A percentile compares a stretch with the other conserved stretches of the same genome.
These are phyloP conservation scores for Litsea cubeba DNA, from an alignment of 164 flowering plant genomes.

Conservation along the genomic window DNA sequence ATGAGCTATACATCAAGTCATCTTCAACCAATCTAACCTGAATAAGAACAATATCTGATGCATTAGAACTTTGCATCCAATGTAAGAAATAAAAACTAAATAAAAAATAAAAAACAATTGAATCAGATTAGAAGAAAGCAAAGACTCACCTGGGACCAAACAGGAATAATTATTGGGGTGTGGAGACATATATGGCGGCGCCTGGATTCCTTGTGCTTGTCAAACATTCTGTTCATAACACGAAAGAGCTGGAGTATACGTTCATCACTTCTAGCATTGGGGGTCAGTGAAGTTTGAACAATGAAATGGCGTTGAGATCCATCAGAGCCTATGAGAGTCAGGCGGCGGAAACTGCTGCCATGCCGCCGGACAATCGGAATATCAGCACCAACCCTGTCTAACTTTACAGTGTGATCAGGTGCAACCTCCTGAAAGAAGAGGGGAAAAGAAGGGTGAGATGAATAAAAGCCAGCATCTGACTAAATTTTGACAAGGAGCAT, in stretches of 20 bases:
- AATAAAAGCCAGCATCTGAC: neutral
- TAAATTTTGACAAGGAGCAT: too few relatives aligned
- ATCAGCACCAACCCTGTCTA: constrained; percentile 96
- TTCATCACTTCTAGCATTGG: constrained; percentile 98
- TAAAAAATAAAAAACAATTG: too few relatives aligned
- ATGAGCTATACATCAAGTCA: constrained; percentile 92
- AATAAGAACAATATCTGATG: neutral
- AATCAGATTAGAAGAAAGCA: constrained; percentile 1
- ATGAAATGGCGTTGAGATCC: constrained; percentile 97
- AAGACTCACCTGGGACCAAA: constrained; percentile 93
- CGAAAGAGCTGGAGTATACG: constrained; percentile 97
- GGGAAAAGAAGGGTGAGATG: neutral
- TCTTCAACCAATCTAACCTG: constrained; percentile 99
- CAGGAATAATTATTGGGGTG: constrained; percentile 97
- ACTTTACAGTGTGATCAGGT: constrained; percentile 95
- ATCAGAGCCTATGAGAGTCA: constrained; percentile 97
- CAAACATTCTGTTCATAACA: constrained; percentile 95
- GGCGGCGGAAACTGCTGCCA: constrained; percentile 96
- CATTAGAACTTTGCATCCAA: neutral
- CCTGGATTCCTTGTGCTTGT: constrained; percentile 79
- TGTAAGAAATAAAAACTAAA: neutral
- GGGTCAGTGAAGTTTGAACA: constrained; percentile 95
- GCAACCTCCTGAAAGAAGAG: constrained; percentile 71
- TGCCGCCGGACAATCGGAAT: constrained; percentile 94
- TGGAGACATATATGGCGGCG: constrained; percentile 84